These are phyloP conservation scores for Sordaria brevicollis DNA, from an alignment of 495 filamentous ascomycete species.

Conservation along the genomic window DNA sequence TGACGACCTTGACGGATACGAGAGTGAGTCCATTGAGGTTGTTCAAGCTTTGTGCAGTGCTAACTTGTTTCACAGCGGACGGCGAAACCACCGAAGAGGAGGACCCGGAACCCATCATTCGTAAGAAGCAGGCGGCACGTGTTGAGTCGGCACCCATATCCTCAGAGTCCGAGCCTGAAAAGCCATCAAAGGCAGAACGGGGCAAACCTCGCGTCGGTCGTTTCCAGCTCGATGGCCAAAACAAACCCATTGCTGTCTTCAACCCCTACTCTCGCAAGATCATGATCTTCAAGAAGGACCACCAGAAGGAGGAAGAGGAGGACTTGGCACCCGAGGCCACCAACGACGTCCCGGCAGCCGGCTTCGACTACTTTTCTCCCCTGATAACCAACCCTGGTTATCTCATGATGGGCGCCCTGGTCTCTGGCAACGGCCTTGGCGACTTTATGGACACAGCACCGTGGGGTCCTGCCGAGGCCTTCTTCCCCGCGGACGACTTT, in stretches of 20 bases:
- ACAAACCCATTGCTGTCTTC: slow-evolving; percentile 64
- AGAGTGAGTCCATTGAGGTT: slow-evolving; percentile 49
- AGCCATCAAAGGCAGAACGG: slow-evolving; percentile 21
- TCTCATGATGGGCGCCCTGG: slow-evolving; percentile 66
- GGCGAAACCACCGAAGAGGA: slow-evolving; percentile 84
- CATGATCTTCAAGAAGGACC: slow-evolving; percentile 49
- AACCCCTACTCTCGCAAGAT: slow-evolving; percentile 61
- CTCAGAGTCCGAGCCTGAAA: slow-evolving; percentile 37
- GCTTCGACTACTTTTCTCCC: slow-evolving; percentile 16
- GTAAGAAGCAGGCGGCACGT: slow-evolving; percentile 43
- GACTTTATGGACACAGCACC: slow-evolving; percentile 52
- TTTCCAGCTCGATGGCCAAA: slow-evolving; percentile 47
- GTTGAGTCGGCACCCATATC: slow-evolving; percentile 23
- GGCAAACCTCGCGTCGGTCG: slow-evolving; percentile 39
- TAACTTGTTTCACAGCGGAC: slow-evolving; percentile 56
- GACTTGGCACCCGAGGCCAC: slow-evolving; percentile 28
- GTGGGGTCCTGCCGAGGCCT: slow-evolving; percentile 65
- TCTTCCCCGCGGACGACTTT: slow-evolving; percentile 53
- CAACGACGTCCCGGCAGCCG: slow-evolving; percentile 24
- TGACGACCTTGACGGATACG: slow-evolving; percentile 70
- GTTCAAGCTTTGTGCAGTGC: slow-evolving; percentile 26
- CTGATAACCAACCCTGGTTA: slow-evolving; percentile 60
- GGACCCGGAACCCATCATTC: slow-evolving; percentile 44
- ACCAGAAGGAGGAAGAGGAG: slow-evolving; percentile 39
- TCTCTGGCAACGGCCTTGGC: slow-evolving; percentile 39